Evolutionary conservation across 2,329 filamentous ascomycete species (phyloP).

Genomic region (Fusarium sp.): DNA sequence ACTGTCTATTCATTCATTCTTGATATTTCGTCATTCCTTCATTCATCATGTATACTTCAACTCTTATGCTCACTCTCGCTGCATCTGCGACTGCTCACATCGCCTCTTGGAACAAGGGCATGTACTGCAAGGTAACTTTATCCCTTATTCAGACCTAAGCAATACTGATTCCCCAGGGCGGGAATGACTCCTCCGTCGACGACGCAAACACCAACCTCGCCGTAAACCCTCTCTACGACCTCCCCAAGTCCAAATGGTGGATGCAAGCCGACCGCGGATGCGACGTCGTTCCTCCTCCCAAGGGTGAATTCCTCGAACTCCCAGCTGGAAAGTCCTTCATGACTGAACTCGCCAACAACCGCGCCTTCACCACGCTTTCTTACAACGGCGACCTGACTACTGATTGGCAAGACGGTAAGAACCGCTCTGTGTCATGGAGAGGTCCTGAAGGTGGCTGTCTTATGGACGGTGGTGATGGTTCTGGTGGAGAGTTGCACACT

Average conservation of each 20-base stretch:
- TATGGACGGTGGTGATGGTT: slow-evolving; percentile 47
- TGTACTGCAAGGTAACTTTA: slow-evolving; percentile 44
- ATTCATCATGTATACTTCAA: slow-evolving; percentile 35
- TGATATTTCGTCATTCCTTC: not conserved
- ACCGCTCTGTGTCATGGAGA: slow-evolving; percentile 59
- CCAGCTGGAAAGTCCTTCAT: slow-evolving; percentile 61
- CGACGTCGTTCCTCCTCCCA: slow-evolving; percentile 51
- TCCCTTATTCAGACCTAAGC: accelerated
- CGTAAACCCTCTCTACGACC: slow-evolving; percentile 59
- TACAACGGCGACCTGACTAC: slow-evolving; percentile 53
- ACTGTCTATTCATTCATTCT: slow-evolving; percentile 36
- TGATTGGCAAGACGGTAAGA: slow-evolving; percentile 60
- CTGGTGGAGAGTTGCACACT: slow-evolving; percentile 60
- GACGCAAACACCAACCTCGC: slow-evolving; percentile 57
- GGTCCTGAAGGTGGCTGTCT: slow-evolving; percentile 49
- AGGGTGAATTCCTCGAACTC: slow-evolving; percentile 54
- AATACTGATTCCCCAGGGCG: slow-evolving; percentile 38
- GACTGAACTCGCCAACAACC: slow-evolving; percentile 63
- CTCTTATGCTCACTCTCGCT: slow-evolving; percentile 37
- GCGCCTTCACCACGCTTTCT: slow-evolving; percentile 59
- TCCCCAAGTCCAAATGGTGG: slow-evolving; percentile 61
- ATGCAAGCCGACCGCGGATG: slow-evolving; percentile 62
- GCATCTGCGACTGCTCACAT: slow-evolving; percentile 42
- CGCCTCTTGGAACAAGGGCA: slow-evolving; percentile 45
- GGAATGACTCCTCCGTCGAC: slow-evolving; percentile 49